Evolutionary conservation across 2,329 filamentous ascomycete genomes (phyloP), one percentile per base, ranked within the genome.

Genomic region (Cytospora piceae): DNA sequence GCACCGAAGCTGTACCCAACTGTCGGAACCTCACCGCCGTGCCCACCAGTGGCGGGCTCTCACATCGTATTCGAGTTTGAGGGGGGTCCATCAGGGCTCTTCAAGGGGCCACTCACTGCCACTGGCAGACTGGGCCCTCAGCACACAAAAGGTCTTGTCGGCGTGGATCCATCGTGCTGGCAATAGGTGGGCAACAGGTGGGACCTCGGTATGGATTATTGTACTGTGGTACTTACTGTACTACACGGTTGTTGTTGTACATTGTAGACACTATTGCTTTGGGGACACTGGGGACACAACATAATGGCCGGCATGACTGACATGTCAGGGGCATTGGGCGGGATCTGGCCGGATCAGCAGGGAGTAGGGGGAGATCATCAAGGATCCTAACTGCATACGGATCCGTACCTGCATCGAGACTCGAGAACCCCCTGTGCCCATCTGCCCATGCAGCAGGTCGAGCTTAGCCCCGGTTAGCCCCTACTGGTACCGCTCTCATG

Each of bases 401-500:
- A 37, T 37, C 34, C 34, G 34, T 49, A 24, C n/a, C 46, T 49
- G 46, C n/a, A 49, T 49, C 46, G 46, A 49, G 46, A 49, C 39
- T 42, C 20, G 39, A 42, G 7, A 42, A 4, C 39, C 39, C 39
- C 39, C 39, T 42, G 39, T n/a, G 37, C 17, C 39, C 39, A 42
- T 42, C 39, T 42, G 17, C 20, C 15, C 39, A 20, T 42, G 39
- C 20, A 5, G 39, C 39, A 42, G 20, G 15, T 42, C 20, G 39
- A 42, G 39, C 15, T 42, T 42, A 37, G 39, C 3, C 3, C 39
- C 17, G 20, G n/a, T 20, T 24, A 49, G 46, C 46, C 46, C 42
- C 42, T 46, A 46, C n/a, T n/a, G n/a, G n/a, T n/a, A n/a, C 42
- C 42, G 42, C n/a, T n/a, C 42, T n/a, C 42, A 46, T 46, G 42